Evolutionary conservation across 108 stramenopile species (phyloP).

Genomic region (Cyclotella sp.): DNA sequence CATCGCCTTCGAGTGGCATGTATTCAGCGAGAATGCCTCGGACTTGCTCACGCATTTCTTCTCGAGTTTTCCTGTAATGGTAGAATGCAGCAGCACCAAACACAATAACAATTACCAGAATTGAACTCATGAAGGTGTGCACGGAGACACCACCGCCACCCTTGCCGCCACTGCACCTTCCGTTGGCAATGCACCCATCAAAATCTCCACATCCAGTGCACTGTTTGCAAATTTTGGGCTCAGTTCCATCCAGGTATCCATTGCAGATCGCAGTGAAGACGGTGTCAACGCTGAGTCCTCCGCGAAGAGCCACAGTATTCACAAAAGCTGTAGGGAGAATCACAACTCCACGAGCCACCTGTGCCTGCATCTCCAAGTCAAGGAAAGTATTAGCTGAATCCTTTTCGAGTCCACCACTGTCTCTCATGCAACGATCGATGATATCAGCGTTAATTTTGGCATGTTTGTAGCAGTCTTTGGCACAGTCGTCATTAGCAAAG

Average conservation of each 20-base stretch:
- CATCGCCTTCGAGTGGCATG: slow-evolving; percentile 90
- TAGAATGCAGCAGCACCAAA: slow-evolving; percentile 69
- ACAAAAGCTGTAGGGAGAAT: slow-evolving; percentile 65
- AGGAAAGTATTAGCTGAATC: slow-evolving; percentile 64
- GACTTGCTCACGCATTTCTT: slow-evolving; percentile 90
- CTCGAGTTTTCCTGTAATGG: slow-evolving; percentile 80
- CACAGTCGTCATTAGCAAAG: slow-evolving; percentile 84
- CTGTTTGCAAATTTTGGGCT: slow-evolving; percentile 57
- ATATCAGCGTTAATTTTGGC: slow-evolving; percentile 51
- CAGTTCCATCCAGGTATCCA: slow-evolving; percentile 71
- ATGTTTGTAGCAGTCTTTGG: slow-evolving; percentile 61
- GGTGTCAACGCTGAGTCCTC: slow-evolving; percentile 54
- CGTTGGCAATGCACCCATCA: slow-evolving; percentile 42
- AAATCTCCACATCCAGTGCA: slow-evolving; percentile 48
- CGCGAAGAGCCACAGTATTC: slow-evolving; percentile 72
- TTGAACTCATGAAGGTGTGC: slow-evolving; percentile 49
- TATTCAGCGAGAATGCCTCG: slow-evolving; percentile 91
- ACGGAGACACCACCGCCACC: slow-evolving; percentile 50
- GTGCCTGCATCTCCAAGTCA: slow-evolving; percentile 63
- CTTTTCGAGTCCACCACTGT: slow-evolving; percentile 62
- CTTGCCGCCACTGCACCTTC: slow-evolving; percentile 31
- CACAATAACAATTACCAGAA: slow-evolving; percentile 45
- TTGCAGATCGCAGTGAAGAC: slow-evolving; percentile 79
- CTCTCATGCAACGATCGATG: slow-evolving; percentile 69
- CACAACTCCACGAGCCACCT: slow-evolving; percentile 54